A percentile compares a stretch with the other conserved stretches of the same genome.
Conservation (phyloP, 208 protist genomes). For the Herpetomonas muscarum region DNA sequence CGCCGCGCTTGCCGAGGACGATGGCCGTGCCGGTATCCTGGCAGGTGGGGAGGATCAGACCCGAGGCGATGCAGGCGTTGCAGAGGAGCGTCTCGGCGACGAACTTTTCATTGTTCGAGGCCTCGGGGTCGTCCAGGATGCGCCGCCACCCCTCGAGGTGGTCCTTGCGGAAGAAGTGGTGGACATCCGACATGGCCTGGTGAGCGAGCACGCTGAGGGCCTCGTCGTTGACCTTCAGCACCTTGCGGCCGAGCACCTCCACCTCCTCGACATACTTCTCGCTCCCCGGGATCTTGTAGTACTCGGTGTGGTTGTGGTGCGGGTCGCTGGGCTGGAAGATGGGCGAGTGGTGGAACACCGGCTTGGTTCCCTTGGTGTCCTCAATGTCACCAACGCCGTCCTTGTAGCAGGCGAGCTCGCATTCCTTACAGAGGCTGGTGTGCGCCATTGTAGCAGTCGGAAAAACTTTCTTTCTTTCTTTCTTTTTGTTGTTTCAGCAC, state of each 20-base stretch:
- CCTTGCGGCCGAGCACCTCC: slow-evolving; percentile 58
- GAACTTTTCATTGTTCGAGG: slow-evolving; percentile 95
- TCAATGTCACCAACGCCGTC: slow-evolving; percentile 67
- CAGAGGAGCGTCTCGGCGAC: slow-evolving; percentile 95
- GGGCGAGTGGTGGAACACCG: slow-evolving; percentile 73
- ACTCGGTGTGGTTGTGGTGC: slow-evolving; percentile 77
- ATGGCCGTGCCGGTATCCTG: slow-evolving; percentile 98
- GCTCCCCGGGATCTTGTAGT: slow-evolving; percentile 74
- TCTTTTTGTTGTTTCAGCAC: slow-evolving; percentile 10
- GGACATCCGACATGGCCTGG: slow-evolving; percentile 91
- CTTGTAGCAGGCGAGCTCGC: slow-evolving; percentile 56
- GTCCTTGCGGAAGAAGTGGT: slow-evolving; percentile 93
- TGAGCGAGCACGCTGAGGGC: slow-evolving; percentile 86
- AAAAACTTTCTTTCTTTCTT: slow-evolving; percentile 9
- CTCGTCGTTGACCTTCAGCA: slow-evolving; percentile 90
- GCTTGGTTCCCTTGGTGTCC: slow-evolving; percentile 34
- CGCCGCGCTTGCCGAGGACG: slow-evolving; percentile 94
- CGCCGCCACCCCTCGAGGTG: slow-evolving; percentile 93
- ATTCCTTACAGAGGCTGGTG: slow-evolving; percentile 53
- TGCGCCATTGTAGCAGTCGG: slow-evolving; percentile 7
- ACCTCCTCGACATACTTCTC: slow-evolving; percentile 78
- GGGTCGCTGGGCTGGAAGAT: slow-evolving; percentile 85
- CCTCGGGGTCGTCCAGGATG: slow-evolving; percentile 95
- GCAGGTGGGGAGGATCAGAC: slow-evolving; percentile 87
- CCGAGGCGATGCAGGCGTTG: slow-evolving; percentile 95